A percentile compares a stretch with the other conserved stretches of the same genome.
Conservation (phyloP, 441 rosid species). For the Theobroma grandiflorum region DNA sequence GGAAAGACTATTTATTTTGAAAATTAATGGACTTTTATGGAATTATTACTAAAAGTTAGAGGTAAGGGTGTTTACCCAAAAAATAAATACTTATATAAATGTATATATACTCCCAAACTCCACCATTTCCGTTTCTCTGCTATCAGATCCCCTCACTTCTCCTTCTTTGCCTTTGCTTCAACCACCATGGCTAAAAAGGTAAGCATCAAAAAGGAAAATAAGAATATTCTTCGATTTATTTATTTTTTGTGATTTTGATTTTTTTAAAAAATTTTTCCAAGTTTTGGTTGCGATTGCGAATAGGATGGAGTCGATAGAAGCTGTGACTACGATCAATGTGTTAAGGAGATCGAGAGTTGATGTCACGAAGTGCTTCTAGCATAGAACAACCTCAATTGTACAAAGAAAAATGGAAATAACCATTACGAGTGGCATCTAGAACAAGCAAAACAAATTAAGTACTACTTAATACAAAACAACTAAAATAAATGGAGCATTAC, state of each 20-base stretch:
- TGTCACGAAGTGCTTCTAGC: conserved; percentile 46
- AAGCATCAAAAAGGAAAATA: background rate
- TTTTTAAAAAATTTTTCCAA: conserved; percentile 32
- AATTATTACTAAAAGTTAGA: too few species aligned
- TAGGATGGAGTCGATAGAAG: conserved; percentile 93
- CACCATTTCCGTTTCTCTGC: conserved; percentile 24
- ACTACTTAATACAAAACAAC: too few species aligned
- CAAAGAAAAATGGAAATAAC: too few species aligned
- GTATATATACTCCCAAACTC: background rate
- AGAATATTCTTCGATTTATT: background rate
- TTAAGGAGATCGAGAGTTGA: conserved; percentile 83
- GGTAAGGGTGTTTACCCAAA: too few species aligned
- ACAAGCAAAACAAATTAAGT: too few species aligned
- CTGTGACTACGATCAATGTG: conserved; percentile 80
- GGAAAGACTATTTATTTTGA: too few species aligned
- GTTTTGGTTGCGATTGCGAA: conserved; percentile 91
- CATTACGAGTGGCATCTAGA: too few species aligned
- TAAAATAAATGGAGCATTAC: too few species aligned
- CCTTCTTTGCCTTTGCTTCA: conserved; percentile 45
- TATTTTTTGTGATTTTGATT: background rate
- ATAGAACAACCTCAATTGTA: too few species aligned
- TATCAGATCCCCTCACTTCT: conserved; percentile 30
- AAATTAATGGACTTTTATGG: too few species aligned
- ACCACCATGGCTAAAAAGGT: conserved; percentile 68
- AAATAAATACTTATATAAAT: too few species aligned